Evolutionary conservation across 164 flowering plant genomes (phyloP).

Genomic region (Liriodendron chinense): DNA sequence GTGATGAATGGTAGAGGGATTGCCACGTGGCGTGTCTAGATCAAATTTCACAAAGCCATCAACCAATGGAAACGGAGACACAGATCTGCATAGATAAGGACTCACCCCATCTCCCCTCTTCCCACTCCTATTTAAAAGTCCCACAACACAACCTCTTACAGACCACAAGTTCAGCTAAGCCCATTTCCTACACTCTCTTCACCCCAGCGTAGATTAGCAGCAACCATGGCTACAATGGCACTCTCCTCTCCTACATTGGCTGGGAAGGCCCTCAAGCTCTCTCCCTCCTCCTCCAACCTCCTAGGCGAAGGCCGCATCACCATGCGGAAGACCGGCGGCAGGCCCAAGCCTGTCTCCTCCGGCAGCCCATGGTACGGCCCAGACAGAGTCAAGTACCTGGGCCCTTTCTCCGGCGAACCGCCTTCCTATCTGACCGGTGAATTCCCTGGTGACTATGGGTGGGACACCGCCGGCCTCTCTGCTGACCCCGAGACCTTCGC

Average conservation of each 20-base stretch:
- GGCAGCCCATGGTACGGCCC: constrained; percentile 23
- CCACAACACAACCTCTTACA: too few species aligned
- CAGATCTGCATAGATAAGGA: too few species aligned
- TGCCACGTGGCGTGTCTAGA: too few species aligned
- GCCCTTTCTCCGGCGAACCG: constrained; percentile 19
- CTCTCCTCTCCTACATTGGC: constrained; percentile 17
- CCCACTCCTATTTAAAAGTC: too few species aligned
- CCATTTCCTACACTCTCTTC: too few species aligned
- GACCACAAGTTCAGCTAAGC: too few species aligned
- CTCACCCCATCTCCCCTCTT: too few species aligned
- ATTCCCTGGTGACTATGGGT: constrained; percentile 21
- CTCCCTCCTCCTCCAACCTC: not conserved
- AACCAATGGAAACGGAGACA: too few species aligned
- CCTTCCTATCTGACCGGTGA: constrained; percentile 23
- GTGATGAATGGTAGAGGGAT: too few species aligned
- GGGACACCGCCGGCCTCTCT: constrained; percentile 20
- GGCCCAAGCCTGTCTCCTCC: constrained; percentile 14
- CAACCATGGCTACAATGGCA: constrained; percentile 14
- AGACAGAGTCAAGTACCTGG: constrained; percentile 18
- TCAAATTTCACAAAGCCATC: too few species aligned
- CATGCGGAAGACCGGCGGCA: constrained; percentile 8
- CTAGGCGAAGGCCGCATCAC: constrained; percentile 19
- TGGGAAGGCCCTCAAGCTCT: constrained; percentile 10
- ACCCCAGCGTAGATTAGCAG: too few species aligned
- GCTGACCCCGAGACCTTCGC: constrained; percentile 23